phyloP scores from a whole-genome alignment of 2,329 filamentous ascomycete species.

The Sordariomycetes sp. region DNA sequence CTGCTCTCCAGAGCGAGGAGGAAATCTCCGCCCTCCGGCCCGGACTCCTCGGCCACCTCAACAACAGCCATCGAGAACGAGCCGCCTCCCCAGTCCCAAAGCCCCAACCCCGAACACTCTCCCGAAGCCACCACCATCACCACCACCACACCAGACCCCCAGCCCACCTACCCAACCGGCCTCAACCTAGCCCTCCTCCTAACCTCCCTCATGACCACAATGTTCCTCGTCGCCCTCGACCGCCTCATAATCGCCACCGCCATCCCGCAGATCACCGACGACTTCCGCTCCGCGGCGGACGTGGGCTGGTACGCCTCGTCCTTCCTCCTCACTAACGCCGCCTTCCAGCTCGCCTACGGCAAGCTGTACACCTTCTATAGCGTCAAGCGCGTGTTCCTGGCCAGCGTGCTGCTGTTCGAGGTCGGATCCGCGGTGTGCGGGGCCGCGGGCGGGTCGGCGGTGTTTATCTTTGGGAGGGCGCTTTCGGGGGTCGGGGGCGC shows the following conservation, averaged over 20 bases:
- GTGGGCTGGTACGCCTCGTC: conserved; percentile 51
- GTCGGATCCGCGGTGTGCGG: conserved; percentile 23
- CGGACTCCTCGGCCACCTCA: too few relatives aligned
- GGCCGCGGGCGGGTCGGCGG: conserved; percentile 7
- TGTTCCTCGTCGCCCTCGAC: conserved; percentile 18
- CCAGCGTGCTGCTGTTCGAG: conserved; percentile 21
- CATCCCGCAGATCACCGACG: conserved; percentile 36
- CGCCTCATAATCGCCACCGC: conserved; percentile 41
- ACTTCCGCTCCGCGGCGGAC: conserved; percentile 41
- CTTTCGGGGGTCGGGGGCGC: conserved; percentile 18
- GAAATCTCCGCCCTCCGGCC: background rate
- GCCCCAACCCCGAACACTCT: too few relatives aligned
- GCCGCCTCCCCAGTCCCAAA: too few relatives aligned
- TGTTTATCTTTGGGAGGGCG: conserved; percentile 10
- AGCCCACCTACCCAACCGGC: background rate
- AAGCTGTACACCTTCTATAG: conserved; percentile 29
- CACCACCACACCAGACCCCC: too few relatives aligned
- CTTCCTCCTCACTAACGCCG: conserved; percentile 47
- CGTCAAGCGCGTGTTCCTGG: conserved; percentile 25
- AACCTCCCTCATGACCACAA: conserved; percentile 3
- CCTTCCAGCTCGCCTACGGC: conserved; percentile 38
- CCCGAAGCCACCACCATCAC: too few relatives aligned
- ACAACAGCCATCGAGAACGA: too few relatives aligned
- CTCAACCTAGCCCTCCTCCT: background rate
- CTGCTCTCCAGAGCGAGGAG: too few relatives aligned